phyloP scores from a whole-genome alignment of 305 asterid species.

The Plantago coronopus region DNA sequence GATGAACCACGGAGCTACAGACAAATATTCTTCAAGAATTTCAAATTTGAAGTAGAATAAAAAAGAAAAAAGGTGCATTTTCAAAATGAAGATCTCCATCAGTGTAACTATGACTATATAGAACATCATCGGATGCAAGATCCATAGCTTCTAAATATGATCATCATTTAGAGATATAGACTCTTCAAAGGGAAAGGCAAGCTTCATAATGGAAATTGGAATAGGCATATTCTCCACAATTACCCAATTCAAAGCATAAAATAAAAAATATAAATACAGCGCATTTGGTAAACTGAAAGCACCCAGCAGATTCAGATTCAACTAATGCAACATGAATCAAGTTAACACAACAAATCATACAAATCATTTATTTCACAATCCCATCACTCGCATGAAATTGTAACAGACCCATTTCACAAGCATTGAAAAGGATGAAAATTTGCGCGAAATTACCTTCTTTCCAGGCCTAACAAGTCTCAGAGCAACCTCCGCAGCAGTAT shows the following conservation, averaged over 20 bases:
- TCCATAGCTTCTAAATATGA: slow-evolving; percentile 37
- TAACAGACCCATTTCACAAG: background rate
- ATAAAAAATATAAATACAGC: too few relatives aligned
- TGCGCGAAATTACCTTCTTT: slow-evolving; percentile 39
- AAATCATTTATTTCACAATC: background rate
- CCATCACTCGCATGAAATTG: background rate
- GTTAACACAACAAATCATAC: background rate
- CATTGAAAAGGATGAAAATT: too few relatives aligned
- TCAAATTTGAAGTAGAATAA: too few relatives aligned
- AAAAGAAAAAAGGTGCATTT: too few relatives aligned
- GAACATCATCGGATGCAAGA: slow-evolving; percentile 42
- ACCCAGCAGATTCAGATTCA: background rate
- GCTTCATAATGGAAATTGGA: background rate
- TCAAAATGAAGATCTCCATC: slow-evolving; percentile 42
- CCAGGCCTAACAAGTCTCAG: slow-evolving; percentile 72
- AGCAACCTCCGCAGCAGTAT: slow-evolving; percentile 80
- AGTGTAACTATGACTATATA: slow-evolving; percentile 68
- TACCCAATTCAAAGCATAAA: background rate
- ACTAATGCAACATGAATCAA: background rate
- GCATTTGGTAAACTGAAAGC: background rate
- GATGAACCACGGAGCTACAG: background rate
- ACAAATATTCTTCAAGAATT: too few relatives aligned
- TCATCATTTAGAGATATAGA: slow-evolving; percentile 49
- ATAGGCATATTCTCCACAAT: too few relatives aligned
- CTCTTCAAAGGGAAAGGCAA: background rate